Percentiles rank a stretch among this genome's conserved stretches.
Evolutionary conservation across 257 asterid species (phyloP).

Genomic region (Gentiana straminea): DNA sequence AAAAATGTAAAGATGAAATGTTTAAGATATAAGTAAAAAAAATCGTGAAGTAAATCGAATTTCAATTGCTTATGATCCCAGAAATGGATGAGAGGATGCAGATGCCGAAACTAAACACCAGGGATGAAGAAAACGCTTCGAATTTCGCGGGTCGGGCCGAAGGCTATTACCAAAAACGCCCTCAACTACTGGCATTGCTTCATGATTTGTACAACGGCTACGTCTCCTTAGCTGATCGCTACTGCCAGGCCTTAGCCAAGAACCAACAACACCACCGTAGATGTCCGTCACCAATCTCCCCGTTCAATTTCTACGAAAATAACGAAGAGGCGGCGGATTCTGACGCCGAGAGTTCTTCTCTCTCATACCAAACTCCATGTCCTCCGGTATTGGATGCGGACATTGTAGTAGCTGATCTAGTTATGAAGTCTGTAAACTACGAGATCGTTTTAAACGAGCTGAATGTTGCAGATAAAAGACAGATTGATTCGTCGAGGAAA

Average conservation of each 20-base stretch:
- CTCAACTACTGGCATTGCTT: conserved; percentile 62
- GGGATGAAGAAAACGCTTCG: conserved; percentile 36
- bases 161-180: conserved; percentile 73
- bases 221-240: conserved; percentile 77
- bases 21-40: too few relatives aligned
- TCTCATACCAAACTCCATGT: conserved; percentile 46
- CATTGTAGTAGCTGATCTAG: conserved; percentile 53
- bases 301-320: conserved; percentile 20
- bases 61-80: conserved; percentile 10
- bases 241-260: conserved; percentile 69
- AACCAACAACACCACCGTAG: conserved; percentile 27
- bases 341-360: conserved; percentile 57
- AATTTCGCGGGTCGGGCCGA: conserved; percentile 69
- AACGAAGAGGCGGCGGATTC: conserved; percentile 48
- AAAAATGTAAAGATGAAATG: too few relatives aligned
- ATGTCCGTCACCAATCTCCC: conserved; percentile 40
- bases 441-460: conserved; percentile 54
- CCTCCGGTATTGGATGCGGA: conserved; percentile 35
- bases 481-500: conserved; percentile 55
- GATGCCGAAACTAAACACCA: conserved; percentile 27
- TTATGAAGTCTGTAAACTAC: conserved; percentile 60
- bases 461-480: conserved; percentile 32
- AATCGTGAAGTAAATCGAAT: too few relatives aligned
- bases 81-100: conserved; percentile 89
- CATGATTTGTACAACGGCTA: conserved; percentile 72